Conservation (phyloP, 495 filamentous ascomycete genomes). For the Trichoderma parareesei region DNA sequence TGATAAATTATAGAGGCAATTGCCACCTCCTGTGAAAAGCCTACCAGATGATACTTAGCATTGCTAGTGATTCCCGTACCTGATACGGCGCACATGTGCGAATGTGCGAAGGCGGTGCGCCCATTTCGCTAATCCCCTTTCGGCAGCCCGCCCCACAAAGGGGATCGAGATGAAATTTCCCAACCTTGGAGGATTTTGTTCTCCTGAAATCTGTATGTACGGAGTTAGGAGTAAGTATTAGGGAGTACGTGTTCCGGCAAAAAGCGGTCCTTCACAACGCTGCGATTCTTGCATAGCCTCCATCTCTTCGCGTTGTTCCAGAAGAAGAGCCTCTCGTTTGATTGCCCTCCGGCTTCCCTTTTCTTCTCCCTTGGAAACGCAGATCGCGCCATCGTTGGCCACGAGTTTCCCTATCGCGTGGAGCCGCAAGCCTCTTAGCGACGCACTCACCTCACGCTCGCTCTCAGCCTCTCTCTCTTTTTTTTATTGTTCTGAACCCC, state of each 20-base stretch:
- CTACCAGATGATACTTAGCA: not conserved
- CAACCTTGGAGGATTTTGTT: slow-evolving; percentile 4
- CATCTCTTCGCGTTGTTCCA: not conserved
- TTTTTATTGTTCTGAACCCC: not conserved
- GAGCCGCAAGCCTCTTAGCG: not conserved
- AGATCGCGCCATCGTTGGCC: not conserved
- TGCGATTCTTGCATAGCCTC: slow-evolving; percentile 1
- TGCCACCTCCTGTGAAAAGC: not conserved
- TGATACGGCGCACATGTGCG: not conserved
- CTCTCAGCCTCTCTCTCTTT: not conserved
- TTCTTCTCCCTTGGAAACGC: not conserved
- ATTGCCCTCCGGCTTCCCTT: not conserved
- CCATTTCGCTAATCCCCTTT: not conserved
- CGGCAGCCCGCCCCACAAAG: not conserved
- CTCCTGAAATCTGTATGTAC: slow-evolving; percentile 8
- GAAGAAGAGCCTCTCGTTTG: slow-evolving; percentile 7
- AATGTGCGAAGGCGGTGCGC: not conserved
- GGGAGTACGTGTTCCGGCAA: slow-evolving; percentile 9
- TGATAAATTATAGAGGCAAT: not conserved
- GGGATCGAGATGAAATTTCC: slow-evolving; percentile 9
- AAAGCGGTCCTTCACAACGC: slow-evolving; percentile 5
- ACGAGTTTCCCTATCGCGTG: not conserved
- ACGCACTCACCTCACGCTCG: not conserved
- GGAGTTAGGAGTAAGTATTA: slow-evolving; percentile 7
- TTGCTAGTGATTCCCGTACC: not conserved